Percentiles rank a stretch among this genome's conserved stretches.
These are phyloP conservation scores for Leccinum imitatum DNA, from an alignment of 768 basidiomycete genomes.

Conservation along the genomic window DNA sequence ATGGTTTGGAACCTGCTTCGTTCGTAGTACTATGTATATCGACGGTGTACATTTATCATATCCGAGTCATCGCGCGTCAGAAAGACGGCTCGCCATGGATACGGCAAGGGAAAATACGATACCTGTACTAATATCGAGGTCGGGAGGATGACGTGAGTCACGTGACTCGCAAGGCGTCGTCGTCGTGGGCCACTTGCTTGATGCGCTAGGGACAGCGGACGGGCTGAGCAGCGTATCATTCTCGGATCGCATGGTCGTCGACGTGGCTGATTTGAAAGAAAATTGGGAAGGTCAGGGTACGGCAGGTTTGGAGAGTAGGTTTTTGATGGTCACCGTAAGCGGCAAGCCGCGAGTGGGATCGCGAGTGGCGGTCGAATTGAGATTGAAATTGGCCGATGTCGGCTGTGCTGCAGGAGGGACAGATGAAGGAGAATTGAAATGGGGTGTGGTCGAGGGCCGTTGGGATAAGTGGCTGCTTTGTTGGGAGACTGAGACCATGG, in stretches of 20 bases:
- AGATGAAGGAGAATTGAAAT: background rate
- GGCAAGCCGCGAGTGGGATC: conserved; percentile 18
- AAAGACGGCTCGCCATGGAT: no score
- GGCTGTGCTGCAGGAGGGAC: background rate
- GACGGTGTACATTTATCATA: conserved; percentile 19
- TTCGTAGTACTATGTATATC: conserved; percentile 14
- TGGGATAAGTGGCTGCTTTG: conserved; percentile 9
- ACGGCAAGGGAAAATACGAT: background rate
- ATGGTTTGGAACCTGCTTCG: conserved; percentile 12
- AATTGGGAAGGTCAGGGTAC: conserved; percentile 22
- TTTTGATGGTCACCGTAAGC: conserved; percentile 31
- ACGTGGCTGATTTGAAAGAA: conserved; percentile 16
- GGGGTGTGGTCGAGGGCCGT: conserved; percentile 23
- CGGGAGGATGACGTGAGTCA: conserved; percentile 9
- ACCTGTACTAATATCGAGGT: conserved; percentile 21
- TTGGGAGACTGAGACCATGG: conserved; percentile 15
- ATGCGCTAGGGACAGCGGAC: conserved; percentile 5
- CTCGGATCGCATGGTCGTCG: conserved; percentile 6
- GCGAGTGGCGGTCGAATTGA: conserved; percentile 10
- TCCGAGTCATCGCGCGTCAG: background rate
- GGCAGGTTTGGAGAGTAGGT: conserved; percentile 35
- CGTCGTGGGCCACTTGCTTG: conserved; percentile 11
- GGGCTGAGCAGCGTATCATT: conserved; percentile 10
- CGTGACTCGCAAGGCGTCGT: conserved; percentile 21
- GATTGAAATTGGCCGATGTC: background rate